phyloP scores from a whole-genome alignment of 2,329 filamentous ascomycete genomes.

The Blastomyces gilchristii region DNA sequence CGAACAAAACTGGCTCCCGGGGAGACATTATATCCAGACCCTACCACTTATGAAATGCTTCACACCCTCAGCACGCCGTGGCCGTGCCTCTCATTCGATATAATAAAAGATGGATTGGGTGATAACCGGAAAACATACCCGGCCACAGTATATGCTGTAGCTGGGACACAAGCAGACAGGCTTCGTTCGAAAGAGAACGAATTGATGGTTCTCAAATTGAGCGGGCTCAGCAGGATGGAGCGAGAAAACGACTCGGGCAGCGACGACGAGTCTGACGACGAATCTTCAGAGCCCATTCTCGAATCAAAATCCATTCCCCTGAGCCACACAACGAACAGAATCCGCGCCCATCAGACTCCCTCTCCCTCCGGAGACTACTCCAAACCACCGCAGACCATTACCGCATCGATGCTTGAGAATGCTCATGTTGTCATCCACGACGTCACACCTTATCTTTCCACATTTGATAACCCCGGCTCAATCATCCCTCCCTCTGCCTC shows the following conservation, averaged over 20 bases:
- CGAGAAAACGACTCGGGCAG: slow-evolving; percentile 53
- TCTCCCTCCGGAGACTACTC: slow-evolving; percentile 53
- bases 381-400: slow-evolving; percentile 67
- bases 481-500: slow-evolving; percentile 71
- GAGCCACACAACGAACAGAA: slow-evolving; percentile 81
- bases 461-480: slow-evolving; percentile 82
- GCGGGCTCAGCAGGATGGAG: slow-evolving; percentile 80
- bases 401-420: slow-evolving; percentile 87
- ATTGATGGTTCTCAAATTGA: slow-evolving; percentile 93
- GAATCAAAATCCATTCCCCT: slow-evolving; percentile 86
- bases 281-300: slow-evolving; percentile 72
- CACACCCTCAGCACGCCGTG: slow-evolving; percentile 89
- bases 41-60: slow-evolving; percentile 95
- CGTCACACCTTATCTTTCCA: slow-evolving; percentile 75
- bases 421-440: slow-evolving; percentile 86
- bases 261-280: slow-evolving; percentile 45
- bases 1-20: slow-evolving; percentile 82
- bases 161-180: slow-evolving; percentile 82
- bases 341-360: slow-evolving; percentile 73
- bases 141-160: slow-evolving; percentile 87
- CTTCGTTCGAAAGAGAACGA: slow-evolving; percentile 73
- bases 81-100: slow-evolving; percentile 95
- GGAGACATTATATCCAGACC: slow-evolving; percentile 81
- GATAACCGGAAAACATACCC: slow-evolving; percentile 89
- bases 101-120: slow-evolving; percentile 74